phyloP scores from a whole-genome alignment of 2,329 filamentous ascomycete species.

The Chaetomium globosum region DNA sequence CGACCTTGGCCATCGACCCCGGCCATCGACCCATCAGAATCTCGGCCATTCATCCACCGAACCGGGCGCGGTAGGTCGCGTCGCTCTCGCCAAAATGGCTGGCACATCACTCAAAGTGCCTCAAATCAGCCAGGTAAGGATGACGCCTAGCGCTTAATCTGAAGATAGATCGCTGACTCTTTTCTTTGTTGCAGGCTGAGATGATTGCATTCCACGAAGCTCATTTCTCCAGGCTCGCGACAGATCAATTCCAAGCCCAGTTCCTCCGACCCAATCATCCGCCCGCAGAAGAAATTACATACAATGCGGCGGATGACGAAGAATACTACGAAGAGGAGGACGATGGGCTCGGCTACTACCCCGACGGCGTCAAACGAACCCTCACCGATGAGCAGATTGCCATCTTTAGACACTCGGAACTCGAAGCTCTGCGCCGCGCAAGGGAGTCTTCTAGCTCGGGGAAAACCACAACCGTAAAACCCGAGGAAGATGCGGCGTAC shows the following conservation, averaged over 20 bases:
- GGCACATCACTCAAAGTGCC: slow-evolving; percentile 39
- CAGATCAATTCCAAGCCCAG: slow-evolving; percentile 50
- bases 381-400: slow-evolving; percentile 88
- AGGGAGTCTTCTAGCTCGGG: slow-evolving; percentile 43
- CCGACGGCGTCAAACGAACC: slow-evolving; percentile 83
- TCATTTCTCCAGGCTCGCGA: slow-evolving; percentile 59
- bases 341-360: slow-evolving; percentile 78
- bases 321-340: slow-evolving; percentile 56
- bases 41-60: slow-evolving; percentile 20
- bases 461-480: slow-evolving; percentile 37
- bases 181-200: slow-evolving; percentile 55
- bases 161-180: neutral
- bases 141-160: too few relatives aligned
- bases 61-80: slow-evolving; percentile 17
- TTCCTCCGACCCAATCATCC: slow-evolving; percentile 47
- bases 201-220: slow-evolving; percentile 59
- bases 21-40: neutral
- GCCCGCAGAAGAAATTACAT: slow-evolving; percentile 16
- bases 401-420: slow-evolving; percentile 87
- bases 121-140: slow-evolving; percentile 23
- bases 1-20: neutral
- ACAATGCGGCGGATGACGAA: slow-evolving; percentile 38
- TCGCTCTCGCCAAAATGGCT: slow-evolving; percentile 33
- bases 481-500: slow-evolving; percentile 20
- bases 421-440: slow-evolving; percentile 68